These are phyloP conservation scores for Monosporascus sp. DNA, from an alignment of 2,329 filamentous ascomycete species.

Conservation along the genomic window DNA sequence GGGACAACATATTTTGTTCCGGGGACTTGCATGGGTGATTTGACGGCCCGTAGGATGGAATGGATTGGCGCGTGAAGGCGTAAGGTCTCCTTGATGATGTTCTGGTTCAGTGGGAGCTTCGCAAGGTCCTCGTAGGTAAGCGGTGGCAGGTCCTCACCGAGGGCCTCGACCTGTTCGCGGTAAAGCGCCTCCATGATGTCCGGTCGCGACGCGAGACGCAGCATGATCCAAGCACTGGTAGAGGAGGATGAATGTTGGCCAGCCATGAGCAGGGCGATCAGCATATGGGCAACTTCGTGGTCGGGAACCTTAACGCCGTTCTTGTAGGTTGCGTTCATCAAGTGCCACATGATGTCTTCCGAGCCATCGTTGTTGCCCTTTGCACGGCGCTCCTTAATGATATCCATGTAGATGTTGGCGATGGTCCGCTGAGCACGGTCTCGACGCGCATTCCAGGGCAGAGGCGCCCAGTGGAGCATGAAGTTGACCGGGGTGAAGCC, in stretches of 20 bases:
- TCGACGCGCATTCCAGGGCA: constrained; percentile 81
- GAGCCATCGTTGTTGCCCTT: constrained; percentile 40
- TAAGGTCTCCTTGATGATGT: constrained; percentile 87
- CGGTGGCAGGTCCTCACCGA: constrained; percentile 69
- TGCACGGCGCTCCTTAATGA: constrained; percentile 66
- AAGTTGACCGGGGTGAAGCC: constrained; percentile 89
- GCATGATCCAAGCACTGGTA: constrained; percentile 77
- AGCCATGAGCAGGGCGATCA: constrained; percentile 90
- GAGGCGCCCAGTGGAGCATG: constrained; percentile 79
- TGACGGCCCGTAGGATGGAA: constrained; percentile 90
- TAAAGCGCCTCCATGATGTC: constrained; percentile 76
- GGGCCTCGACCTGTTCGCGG: constrained; percentile 68
- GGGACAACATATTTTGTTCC: constrained; percentile 81
- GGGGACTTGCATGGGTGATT: constrained; percentile 76
- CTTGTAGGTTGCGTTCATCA: constrained; percentile 84
- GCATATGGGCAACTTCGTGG: constrained; percentile 82
- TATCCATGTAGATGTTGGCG: constrained; percentile 75
- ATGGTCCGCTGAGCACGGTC: constrained; percentile 77
- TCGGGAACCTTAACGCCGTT: constrained; percentile 74
- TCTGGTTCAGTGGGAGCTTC: constrained; percentile 74
- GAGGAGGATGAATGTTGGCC: constrained; percentile 86
- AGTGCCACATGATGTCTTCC: constrained; percentile 82
- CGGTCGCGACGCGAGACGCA: constrained; percentile 72
- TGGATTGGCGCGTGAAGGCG: constrained; percentile 90
- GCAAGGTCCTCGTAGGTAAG: constrained; percentile 73